Evolutionary conservation across 108 stramenopile species (phyloP), one percentile per base, ranked within the genome.

Genomic region (Stephanodiscus minutulus): DNA sequence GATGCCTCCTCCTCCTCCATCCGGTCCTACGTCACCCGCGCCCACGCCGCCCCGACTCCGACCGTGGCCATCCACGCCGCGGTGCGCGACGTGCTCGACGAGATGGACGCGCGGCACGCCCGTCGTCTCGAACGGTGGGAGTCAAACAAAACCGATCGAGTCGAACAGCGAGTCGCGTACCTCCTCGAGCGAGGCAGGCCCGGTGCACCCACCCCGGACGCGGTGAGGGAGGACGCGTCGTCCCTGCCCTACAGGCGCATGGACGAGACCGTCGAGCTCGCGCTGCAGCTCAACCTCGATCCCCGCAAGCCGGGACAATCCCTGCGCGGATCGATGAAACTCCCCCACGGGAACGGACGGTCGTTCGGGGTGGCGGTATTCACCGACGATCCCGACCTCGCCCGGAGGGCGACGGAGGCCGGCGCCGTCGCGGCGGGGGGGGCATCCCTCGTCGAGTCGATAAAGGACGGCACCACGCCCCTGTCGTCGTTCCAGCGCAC

Each of bases 261-360:
- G 69, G 90, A 93, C 62, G 90, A 98, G 74, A 93, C 93, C 7
- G 70, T 98, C 17, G 96, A 96, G 36, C 21, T 98, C 60, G 91
- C 93, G 15, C 55, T 98, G 35, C 88, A 91, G 53, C 74, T 96
- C 43, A 95, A 94, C 77, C 61, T 99, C 1, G 98, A 99, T 82
- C 96, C 96, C 10, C 86, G 98, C 25, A 96, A 96, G 75, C 90
- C 97, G 8, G 95, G 95, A 47, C 97, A 99, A 70, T 82, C 86
- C 8, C 64, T 99, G 5, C 86, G 97, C 41, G 96, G 97, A 58
- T 82, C 88, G 0, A 61, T 94, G 24, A 60, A 66, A n/a, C 76
- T 99, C 29, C 98, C 98, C 13, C 86, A 96, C 72, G 97, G 97
- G 29, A 97, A 86, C 28, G 98, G 98, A 9, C 96, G 96, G 64